Percentiles rank a stretch among this genome's conserved stretches.
Evolutionary conservation across 2,329 filamentous ascomycete species (phyloP).

Genomic region (Polychaeton citri): DNA sequence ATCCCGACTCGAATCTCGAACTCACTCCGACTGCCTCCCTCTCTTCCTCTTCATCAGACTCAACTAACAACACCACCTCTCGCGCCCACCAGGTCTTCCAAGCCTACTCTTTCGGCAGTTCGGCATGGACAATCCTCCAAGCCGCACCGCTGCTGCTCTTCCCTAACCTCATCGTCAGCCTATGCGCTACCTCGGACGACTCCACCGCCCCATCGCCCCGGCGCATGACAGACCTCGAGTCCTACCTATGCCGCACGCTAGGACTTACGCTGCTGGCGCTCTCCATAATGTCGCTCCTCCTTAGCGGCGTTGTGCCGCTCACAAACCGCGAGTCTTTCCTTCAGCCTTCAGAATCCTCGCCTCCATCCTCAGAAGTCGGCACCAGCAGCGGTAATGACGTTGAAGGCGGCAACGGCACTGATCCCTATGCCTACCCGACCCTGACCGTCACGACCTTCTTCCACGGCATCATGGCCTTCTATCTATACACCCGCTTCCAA

Average conservation of each 20-base stretch:
- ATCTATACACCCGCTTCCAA: conserved; percentile 55
- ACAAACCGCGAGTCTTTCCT: conserved; percentile 14
- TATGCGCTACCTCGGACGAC: conserved; percentile 42
- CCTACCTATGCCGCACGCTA: conserved; percentile 60
- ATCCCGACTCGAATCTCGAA: background rate
- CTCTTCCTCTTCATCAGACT: background rate
- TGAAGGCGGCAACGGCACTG: conserved; percentile 2
- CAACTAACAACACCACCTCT: background rate
- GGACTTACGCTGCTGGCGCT: conserved; percentile 55
- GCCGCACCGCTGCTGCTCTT: conserved; percentile 42
- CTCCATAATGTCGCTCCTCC: conserved; percentile 49
- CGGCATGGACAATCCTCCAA: conserved; percentile 31
- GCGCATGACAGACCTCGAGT: conserved; percentile 48
- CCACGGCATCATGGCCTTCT: conserved; percentile 49
- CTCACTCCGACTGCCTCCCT: background rate
- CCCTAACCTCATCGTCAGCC: conserved; percentile 47
- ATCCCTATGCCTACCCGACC: conserved; percentile 44
- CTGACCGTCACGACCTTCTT: conserved; percentile 53
- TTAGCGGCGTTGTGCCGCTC: conserved; percentile 59
- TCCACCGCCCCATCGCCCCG: conserved; percentile 18
- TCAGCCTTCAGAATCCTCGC: background rate
- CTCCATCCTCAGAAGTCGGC: conserved; percentile 2
- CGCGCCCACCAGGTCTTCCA: conserved; percentile 24
- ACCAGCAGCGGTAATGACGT: conserved; percentile 3
- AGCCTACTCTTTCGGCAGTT: conserved; percentile 30